Base-by-base conservation (phyloP, 441 rosid species). In the Corymbia citriodora region DNA sequence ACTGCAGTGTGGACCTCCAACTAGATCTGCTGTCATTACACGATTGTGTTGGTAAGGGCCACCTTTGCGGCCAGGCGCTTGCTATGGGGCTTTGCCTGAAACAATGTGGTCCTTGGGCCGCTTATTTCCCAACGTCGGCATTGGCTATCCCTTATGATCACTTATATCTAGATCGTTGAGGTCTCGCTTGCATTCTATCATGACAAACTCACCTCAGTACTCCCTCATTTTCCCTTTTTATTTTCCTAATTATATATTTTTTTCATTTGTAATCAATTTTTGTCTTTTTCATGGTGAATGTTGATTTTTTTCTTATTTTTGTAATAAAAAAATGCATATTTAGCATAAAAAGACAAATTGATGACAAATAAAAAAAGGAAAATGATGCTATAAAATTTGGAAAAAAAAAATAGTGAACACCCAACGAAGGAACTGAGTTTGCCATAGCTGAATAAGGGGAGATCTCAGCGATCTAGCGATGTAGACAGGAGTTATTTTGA, bases 21-120 rank as follows among this genome's bases (percentile, higher is more conserved):
- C 2, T 19, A 0, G 7, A 33, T 36, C 0, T 4, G 49, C 25
- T 0, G 0, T 9, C 2, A 1, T 14, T 19, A 2, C 1, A 0
- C 0, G 1, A 72, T 19, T 0, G 9, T 72, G 15, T 72, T 36
- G 3, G 50, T 0, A 0, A 0, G 49, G 63, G 45, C 45, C 45
- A 40, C 45, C 45, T 40, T 40, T 40, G 45, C 5, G 45, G 45
- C 45, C 45, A 40, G 6, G 45, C 5, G 1, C 2, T 10, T 57
- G 9, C 25, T 12, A 21, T 57, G 13, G 29, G 29, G 6, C 25
- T 57, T 0, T 1, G 33, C 63, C 63, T n/a, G n/a, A n/a, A n/a
- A n/a, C n/a, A n/a, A n/a, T n/a, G n/a, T n/a, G n/a, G n/a, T n/a
- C n/a, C n/a, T n/a, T 57, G 29, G 63, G 63, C 13, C 0, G 13